Base-by-base conservation (phyloP, 2,329 filamentous ascomycete genomes). In the Escovopsis sp. region DNA sequence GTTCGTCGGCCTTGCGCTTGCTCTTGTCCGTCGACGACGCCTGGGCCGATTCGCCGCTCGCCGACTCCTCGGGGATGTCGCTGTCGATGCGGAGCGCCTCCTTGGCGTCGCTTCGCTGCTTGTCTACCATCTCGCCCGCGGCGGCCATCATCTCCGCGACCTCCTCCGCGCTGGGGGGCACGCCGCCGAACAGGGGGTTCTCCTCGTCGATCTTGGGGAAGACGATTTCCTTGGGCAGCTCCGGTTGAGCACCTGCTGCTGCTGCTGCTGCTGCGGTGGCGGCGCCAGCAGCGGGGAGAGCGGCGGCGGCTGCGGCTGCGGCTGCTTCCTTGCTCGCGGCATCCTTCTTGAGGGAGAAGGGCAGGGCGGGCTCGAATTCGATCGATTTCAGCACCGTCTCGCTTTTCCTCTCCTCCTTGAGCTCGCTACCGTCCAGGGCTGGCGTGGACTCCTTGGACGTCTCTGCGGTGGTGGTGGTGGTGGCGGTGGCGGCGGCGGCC, bases 61-160 rank as follows among this genome's bases (percentile, higher is more conserved):
- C 53, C 9, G 21, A 25, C 7, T 60, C 50, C 35, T 59, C 49
- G 51, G 65, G 58, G 38, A 68, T 25, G 18, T n/a, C 21, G 21
- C 21, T 11, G 8, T 25, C 21, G 21, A 25, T 4, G 21, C 11
- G 21, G 10, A 31, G 28, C 11, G 28, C 32, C 7, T 53, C 52
- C 8, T 60, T 54, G 11, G 54, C 53, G 31, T 58, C 50, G 54
- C 66, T 60, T 42, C 69, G 62, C 41, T 70, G 70, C 40, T 76
- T 76, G 42, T 80, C 71, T 5, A 94, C 87, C 83, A 94, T 94
- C 45, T 78, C 73, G 60, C 79, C 85, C 23, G 90, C 90, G 49
- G 84, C 76, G 19, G 77, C 77, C 39, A 96, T 79, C 79, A 94
- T 86, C 37, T 77, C 72, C 38, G 80, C 70, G 1, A 86, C 78